Percentiles rank a stretch among this genome's conserved stretches.
Evolutionary conservation across 495 filamentous ascomycete species (phyloP).

Genomic region (Penicillium longicatenatum): DNA sequence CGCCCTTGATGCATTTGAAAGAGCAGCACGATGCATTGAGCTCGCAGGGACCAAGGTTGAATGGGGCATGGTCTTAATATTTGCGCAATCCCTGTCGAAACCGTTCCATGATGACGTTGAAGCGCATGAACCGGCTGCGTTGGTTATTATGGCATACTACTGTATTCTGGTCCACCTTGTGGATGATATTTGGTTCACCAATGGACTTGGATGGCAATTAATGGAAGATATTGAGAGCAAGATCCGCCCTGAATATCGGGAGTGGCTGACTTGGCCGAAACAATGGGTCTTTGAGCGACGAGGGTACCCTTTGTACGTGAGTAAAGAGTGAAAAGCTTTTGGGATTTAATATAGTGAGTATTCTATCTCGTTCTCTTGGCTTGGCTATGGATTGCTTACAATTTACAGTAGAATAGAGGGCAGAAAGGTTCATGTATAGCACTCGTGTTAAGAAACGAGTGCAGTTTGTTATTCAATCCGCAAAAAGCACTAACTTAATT

Average conservation of each 20-base stretch:
- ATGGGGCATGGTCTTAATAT: slow-evolving; percentile 27
- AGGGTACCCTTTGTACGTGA: slow-evolving; percentile 1
- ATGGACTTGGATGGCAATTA: slow-evolving; percentile 30
- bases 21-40: slow-evolving; percentile 17
- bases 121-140: slow-evolving; percentile 48
- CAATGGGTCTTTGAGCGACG: slow-evolving; percentile 18
- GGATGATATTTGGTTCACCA: slow-evolving; percentile 43
- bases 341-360: too few relatives aligned
- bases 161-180: slow-evolving; percentile 42
- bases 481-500: slow-evolving; percentile 8
- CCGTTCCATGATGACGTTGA: slow-evolving; percentile 47
- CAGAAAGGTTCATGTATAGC: not conserved
- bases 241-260: slow-evolving; percentile 18
- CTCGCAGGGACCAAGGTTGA: slow-evolving; percentile 25
- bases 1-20: slow-evolving; percentile 15
- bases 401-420: too few relatives aligned
- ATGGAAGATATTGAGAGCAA: slow-evolving; percentile 25
- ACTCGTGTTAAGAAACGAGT: slow-evolving; percentile 7
- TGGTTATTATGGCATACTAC: slow-evolving; percentile 43
- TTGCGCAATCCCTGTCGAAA: slow-evolving; percentile 46
- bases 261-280: slow-evolving; percentile 29
- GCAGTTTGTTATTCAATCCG: slow-evolving; percentile 6
- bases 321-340: not conserved
- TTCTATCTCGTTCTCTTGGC: too few relatives aligned
- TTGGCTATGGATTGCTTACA: too few relatives aligned